phyloP scores from a whole-genome alignment of 2,329 filamentous ascomycete genomes.

The Lasiodiplodia theobromae region DNA sequence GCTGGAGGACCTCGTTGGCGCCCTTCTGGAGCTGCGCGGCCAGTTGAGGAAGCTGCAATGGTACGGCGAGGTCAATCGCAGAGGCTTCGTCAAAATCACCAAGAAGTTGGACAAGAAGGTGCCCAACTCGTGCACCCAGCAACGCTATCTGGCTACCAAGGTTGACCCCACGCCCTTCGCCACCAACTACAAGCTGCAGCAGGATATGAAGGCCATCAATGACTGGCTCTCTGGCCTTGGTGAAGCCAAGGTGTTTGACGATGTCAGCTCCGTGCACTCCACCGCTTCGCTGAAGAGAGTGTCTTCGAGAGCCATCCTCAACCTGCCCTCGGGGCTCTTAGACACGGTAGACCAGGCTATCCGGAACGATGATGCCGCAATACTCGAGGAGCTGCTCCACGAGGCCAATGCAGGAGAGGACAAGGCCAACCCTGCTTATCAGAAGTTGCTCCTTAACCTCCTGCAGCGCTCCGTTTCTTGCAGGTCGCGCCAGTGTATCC shows the following conservation, averaged over 20 bases:
- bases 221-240: slow-evolving; percentile 87
- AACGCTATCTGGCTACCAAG: slow-evolving; percentile 86
- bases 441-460: slow-evolving; percentile 78
- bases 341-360: slow-evolving; percentile 77
- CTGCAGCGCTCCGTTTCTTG: slow-evolving; percentile 78
- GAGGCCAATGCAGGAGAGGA: slow-evolving; percentile 64
- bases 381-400: slow-evolving; percentile 63
- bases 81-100: slow-evolving; percentile 97
- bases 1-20: slow-evolving; percentile 87
- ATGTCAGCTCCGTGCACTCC: slow-evolving; percentile 74
- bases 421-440: slow-evolving; percentile 58
- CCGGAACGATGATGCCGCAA: slow-evolving; percentile 68
- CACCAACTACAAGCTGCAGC: slow-evolving; percentile 68
- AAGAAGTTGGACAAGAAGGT: slow-evolving; percentile 99
- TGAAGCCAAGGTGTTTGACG: slow-evolving; percentile 78
- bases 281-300: slow-evolving; percentile 76
- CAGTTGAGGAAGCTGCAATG: slow-evolving; percentile 92
- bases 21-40: slow-evolving; percentile 84
- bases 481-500: slow-evolving; percentile 72
- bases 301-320: slow-evolving; percentile 76
- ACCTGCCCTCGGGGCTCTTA: slow-evolving; percentile 71
- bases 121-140: slow-evolving; percentile 75
- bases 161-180: slow-evolving; percentile 90
- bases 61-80: slow-evolving; percentile 96
- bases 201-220: slow-evolving; percentile 76